Evolutionary conservation across 2,329 filamentous ascomycete species (phyloP).

Genomic region (Arthrobotrys conoides): DNA sequence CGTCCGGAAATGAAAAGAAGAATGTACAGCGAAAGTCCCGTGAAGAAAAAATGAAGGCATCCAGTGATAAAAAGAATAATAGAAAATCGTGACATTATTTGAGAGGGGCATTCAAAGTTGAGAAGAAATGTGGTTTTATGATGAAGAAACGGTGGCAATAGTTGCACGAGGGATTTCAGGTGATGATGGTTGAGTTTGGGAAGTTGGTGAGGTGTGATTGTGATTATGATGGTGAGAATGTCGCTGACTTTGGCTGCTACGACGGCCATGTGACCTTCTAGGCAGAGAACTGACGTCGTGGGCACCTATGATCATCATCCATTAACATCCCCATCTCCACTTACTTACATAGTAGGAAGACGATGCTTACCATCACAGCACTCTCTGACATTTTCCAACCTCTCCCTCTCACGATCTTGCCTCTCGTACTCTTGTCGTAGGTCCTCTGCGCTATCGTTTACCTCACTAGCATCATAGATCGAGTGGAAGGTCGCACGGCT

Average conservation of each 20-base stretch:
- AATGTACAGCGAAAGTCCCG: conserved; percentile 48
- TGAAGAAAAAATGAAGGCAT: conserved; percentile 27
- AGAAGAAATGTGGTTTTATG: conserved; percentile 5
- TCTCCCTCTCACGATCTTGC: conserved; percentile 81
- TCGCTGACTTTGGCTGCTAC: conserved; percentile 69
- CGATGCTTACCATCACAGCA: conserved; percentile 90
- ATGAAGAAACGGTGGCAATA: conserved; percentile 49
- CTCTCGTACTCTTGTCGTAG: conserved; percentile 82
- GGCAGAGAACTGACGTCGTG: conserved; percentile 78
- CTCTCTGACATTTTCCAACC: conserved; percentile 93
- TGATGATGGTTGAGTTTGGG: conserved; percentile 47
- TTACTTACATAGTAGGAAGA: conserved; percentile 7
- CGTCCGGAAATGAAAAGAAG: conserved; percentile 16
- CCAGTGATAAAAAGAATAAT: conserved; percentile 23
- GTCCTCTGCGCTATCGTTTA: conserved; percentile 86
- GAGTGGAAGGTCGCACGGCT: conserved; percentile 67
- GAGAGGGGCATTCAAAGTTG: conserved; percentile 35
- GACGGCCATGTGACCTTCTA: conserved; percentile 60
- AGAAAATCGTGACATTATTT: conserved; percentile 33
- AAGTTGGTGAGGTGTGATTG: conserved; percentile 31
- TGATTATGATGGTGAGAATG: conserved; percentile 35
- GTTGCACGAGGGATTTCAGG: conserved; percentile 51
- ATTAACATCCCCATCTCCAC: conserved; percentile 45
- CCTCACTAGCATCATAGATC: conserved; percentile 73
- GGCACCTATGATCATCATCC: conserved; percentile 72